phyloP scores from a whole-genome alignment of 2,329 filamentous ascomycete species.

The Sarocladium brachiariae region DNA sequence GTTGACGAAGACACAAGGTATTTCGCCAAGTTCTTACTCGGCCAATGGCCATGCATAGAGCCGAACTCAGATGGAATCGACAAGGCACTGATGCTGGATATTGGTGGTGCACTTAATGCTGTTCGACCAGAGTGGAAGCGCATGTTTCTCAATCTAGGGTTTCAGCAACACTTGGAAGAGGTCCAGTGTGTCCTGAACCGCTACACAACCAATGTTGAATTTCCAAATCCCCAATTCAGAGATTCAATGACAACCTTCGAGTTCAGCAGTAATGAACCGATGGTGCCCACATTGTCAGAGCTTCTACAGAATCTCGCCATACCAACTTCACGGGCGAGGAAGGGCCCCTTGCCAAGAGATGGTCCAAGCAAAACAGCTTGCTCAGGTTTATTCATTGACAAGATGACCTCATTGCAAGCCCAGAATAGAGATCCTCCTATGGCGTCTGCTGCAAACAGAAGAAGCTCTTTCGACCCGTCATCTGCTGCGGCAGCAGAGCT shows the following conservation, averaged over 20 bases:
- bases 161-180: background rate
- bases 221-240: background rate
- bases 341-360: too few relatives aligned
- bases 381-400: too few relatives aligned
- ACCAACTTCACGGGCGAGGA: too few relatives aligned
- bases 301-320: background rate
- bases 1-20: conserved; percentile 19
- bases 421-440: background rate
- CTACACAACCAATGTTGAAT: background rate
- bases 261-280: background rate
- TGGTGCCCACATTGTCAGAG: background rate
- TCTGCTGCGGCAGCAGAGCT: background rate
- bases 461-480: background rate
- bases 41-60: conserved; percentile 20
- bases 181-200: background rate
- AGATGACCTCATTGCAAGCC: too few relatives aligned
- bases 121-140: conserved; percentile 17
- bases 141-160: background rate
- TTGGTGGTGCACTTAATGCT: conserved; percentile 16
- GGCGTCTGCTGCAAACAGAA: background rate
- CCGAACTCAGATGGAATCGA: conserved; percentile 14
- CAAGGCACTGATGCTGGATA: conserved; percentile 16
- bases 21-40: conserved; percentile 17
- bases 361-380: too few relatives aligned
- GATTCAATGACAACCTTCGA: background rate